Percentiles rank a stretch among this genome's conserved stretches.
These are phyloP conservation scores for Bipolaris oryzae DNA, from an alignment of 2,329 filamentous ascomycete species.

Conservation along the genomic window DNA sequence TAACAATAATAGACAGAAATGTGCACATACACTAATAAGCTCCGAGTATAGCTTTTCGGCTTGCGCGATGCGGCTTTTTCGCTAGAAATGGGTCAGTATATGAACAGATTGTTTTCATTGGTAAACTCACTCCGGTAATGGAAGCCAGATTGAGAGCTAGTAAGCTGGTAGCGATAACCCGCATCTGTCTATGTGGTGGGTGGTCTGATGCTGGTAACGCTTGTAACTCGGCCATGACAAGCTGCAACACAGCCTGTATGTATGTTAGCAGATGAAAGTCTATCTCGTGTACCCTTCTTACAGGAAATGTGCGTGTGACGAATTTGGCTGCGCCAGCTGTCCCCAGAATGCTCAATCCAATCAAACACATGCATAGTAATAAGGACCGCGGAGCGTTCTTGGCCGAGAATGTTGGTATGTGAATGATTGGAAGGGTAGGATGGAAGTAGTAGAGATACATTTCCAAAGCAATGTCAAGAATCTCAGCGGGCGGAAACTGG, in stretches of 20 bases:
- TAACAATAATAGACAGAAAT: neutral
- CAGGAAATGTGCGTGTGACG: conserved; percentile 55
- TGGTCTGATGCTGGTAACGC: conserved; percentile 50
- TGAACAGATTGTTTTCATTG: no score
- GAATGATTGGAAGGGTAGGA: conserved; percentile 59
- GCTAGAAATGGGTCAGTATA: conserved; percentile 27
- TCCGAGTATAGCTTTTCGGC: conserved; percentile 59
- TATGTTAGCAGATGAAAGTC: neutral
- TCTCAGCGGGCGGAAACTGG: conserved; percentile 57
- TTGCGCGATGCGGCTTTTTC: conserved; percentile 53
- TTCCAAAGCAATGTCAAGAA: conserved; percentile 61
- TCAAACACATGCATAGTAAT: conserved; percentile 60
- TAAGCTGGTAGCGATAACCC: conserved; percentile 55
- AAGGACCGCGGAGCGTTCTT: conserved; percentile 55
- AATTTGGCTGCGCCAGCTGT: conserved; percentile 59
- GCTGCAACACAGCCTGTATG: conserved; percentile 45
- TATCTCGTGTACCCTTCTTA: conserved; percentile 13
- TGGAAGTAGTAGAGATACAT: conserved; percentile 62
- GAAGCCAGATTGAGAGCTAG: conserved; percentile 58
- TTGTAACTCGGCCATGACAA: conserved; percentile 52
- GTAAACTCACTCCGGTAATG: conserved; percentile 52
- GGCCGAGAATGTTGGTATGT: conserved; percentile 60
- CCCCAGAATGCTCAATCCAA: conserved; percentile 59
- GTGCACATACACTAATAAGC: conserved; percentile 51
- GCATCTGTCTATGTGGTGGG: conserved; percentile 51